phyloP scores from a whole-genome alignment of 2,329 filamentous ascomycete genomes.

The Ceratocystis eucalypticola region DNA sequence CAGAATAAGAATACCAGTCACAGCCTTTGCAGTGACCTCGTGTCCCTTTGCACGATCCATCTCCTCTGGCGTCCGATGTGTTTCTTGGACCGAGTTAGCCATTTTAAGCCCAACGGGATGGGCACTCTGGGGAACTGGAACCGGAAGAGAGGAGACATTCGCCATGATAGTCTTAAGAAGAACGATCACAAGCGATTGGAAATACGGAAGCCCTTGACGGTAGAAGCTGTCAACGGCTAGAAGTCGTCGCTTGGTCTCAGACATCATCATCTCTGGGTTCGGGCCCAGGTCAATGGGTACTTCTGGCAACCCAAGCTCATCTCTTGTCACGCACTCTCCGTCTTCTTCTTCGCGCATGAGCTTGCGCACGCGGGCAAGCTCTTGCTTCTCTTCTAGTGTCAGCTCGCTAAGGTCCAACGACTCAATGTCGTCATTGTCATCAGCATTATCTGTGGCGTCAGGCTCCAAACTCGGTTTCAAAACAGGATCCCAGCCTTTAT shows the following conservation, averaged over 20 bases:
- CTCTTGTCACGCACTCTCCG: conserved; percentile 23
- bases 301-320: conserved; percentile 21
- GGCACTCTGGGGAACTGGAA: conserved; percentile 17
- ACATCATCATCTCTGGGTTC: conserved; percentile 33
- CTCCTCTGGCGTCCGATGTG: conserved; percentile 47
- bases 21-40: conserved; percentile 81
- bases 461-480: conserved; percentile 24
- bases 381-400: conserved; percentile 30
- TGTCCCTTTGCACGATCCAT: conserved; percentile 67
- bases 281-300: conserved; percentile 33
- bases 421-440: conserved; percentile 32
- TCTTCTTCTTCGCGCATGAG: conserved; percentile 28
- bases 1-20: conserved; percentile 78
- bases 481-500: conserved; percentile 67
- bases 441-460: conserved; percentile 20
- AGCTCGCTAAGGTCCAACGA: conserved; percentile 36
- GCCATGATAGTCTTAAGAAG: conserved; percentile 76
- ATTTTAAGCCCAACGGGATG: conserved; percentile 17
- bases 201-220: conserved; percentile 65
- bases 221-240: conserved; percentile 72
- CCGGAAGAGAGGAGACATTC: conserved; percentile 64
- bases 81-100: conserved; percentile 29
- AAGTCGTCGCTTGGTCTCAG: conserved; percentile 50
- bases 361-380: conserved; percentile 32
- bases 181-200: conserved; percentile 89